Base-by-base conservation (phyloP, 1,139 yeast species). In the Kodamaea sp. region DNA sequence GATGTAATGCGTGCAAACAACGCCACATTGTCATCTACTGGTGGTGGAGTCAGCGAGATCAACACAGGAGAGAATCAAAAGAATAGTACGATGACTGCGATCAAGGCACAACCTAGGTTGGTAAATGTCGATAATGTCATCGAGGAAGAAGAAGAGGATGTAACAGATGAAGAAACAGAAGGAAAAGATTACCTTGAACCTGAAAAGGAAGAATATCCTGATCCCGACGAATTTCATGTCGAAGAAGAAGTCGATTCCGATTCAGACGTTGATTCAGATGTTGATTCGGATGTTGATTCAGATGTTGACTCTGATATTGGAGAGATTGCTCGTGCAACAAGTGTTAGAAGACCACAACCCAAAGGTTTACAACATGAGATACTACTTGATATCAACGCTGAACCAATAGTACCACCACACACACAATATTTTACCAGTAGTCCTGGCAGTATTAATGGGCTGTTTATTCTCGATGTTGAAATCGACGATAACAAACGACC, bases 21-120 rank as follows among this genome's bases (percentile, higher is more conserved):
- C 37, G 53, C 53, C 33, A 52, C 23, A 8, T 34, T 31, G 8
- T 20, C 24, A 3, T 20, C 33, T 10, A 31, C 32, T 8, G 29
- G 12, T 24, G 35, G 27, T 7, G 32, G 32, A 7, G 41, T 38
- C 8, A 38, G 41, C 31, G 44, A 41, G 29, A 29, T 37, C 30
- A 38, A 31, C 26, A 29, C 25, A 9, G 38, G 39, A 22, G 50
- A 45, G 9, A 26, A 32, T 4, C 27, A 32, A 8, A 40, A 41
- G 31, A 32, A 28, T 8, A 46, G 46, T 8, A 78, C 82, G 34
- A 79, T 78, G 55, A 81, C 86, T 0, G 90, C 90, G 4, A 79
- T 83, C 40, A 75, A 79, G 49, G 90, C 84, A 2, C 83, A 75
- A 49, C 89, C 92, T 1, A 67, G 75, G 45, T 64, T 84, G 46